Base-by-base conservation (phyloP, 192 early-diverging fungal species). In the Entrophospora sp. region DNA sequence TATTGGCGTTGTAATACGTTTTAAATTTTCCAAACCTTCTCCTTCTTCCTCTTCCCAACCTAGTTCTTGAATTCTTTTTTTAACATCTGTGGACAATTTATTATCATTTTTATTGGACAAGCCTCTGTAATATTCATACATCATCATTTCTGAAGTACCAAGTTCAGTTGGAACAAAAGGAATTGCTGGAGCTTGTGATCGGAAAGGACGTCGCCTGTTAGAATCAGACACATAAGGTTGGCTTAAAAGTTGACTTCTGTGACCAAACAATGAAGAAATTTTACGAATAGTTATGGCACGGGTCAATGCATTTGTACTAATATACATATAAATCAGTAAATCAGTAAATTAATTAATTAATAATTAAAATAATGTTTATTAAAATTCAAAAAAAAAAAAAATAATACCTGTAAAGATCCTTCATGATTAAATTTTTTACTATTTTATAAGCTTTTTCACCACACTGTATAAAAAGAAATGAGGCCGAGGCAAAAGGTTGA, bases 381-480 rank as follows among this genome's bases (percentile, higher is more conserved):
- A 44, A 46, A 18, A 10, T 9, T 6, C n/a, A 36, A 52, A 38
- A 30, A 16, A 20, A 16, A 30, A 4, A 20, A 16, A 20, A 48
- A 42, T 45, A 28, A 31, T 77, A 82, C 80, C 74, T 77, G 22
- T 66, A 74, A 16, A 84, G 69, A 59, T 84, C 82, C 12, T 67
- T 68, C 4, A 69, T 67, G 16, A 75, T 77, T 0, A 78, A 34
- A 27, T 69, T 66, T 16, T 73, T 73, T 12, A 79, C 69, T 4
- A 61, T 51, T 20, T 77, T 70, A 25, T 78, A 80, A 10, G 71
- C 67, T 31, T 80, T 72, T 34, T 84, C 82, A 31, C 78, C 80
- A 55, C 82, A 81, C 51, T 82, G 79, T 42, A 81, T 73, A 51
- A 84, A 77, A 20, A 84, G 46, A 62, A 84, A 84, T 16, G 77